Conservation (phyloP, 805 yeast species). For the Kodamaea nitidulidarum region DNA sequence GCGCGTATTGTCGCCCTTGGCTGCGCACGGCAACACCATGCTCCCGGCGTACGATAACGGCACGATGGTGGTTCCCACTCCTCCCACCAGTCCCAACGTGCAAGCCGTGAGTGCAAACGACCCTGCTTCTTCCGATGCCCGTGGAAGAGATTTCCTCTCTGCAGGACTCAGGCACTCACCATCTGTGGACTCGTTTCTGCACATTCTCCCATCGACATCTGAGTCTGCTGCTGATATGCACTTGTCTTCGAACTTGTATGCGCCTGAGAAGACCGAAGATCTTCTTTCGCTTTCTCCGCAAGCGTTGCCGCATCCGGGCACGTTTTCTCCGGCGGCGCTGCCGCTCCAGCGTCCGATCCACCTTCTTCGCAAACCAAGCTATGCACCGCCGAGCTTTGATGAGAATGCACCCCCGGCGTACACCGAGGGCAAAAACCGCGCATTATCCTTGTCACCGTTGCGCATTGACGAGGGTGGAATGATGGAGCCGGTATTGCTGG, state of each 20-base stretch:
- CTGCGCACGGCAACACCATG: constrained; percentile 77
- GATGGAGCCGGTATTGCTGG: constrained; percentile 5
- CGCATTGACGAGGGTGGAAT: constrained; percentile 17
- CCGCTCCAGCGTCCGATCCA: constrained; percentile 48
- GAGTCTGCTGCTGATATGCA: constrained; percentile 35
- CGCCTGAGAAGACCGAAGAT: constrained; percentile 44
- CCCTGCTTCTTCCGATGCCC: constrained; percentile 2
- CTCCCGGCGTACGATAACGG: constrained; percentile 63
- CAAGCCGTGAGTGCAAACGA: constrained; percentile 23
- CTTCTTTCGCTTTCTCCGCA: constrained; percentile 56
- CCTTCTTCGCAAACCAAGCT: constrained; percentile 49
- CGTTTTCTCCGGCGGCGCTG: constrained; percentile 41
- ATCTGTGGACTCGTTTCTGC: constrained; percentile 19
- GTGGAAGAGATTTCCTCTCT: constrained; percentile 12
- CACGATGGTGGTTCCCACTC: constrained; percentile 24
- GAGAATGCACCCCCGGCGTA: constrained; percentile 29
- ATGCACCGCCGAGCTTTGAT: constrained; percentile 63
- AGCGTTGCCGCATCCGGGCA: constrained; percentile 49
- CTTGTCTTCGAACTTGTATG: constrained; percentile 46
- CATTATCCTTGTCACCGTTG: constrained; percentile 20
- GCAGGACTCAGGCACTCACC: constrained; percentile 15
- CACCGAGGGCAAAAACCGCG: constrained; percentile 17
- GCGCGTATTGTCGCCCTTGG: constrained; percentile 68
- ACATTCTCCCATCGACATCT: constrained; percentile 18
- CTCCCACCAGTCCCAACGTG: constrained; percentile 55